Percentiles rank a stretch among this genome's conserved stretches.
Evolutionary conservation across 2,329 filamentous ascomycete genomes (phyloP).

Genomic region (Trematosphaeria pertusa): DNA sequence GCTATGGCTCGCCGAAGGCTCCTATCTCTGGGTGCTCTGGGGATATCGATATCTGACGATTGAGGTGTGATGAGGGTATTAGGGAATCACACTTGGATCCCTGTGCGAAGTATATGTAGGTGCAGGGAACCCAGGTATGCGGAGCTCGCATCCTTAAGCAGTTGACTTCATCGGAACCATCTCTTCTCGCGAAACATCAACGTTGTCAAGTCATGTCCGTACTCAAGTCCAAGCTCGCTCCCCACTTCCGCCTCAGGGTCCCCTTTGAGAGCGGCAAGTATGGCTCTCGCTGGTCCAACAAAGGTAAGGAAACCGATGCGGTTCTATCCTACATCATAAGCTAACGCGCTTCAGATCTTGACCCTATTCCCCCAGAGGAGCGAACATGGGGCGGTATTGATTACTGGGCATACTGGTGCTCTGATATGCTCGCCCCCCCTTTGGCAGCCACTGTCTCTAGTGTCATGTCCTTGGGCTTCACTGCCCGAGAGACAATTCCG

Average conservation of each 20-base stretch:
- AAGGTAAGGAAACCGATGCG: no score
- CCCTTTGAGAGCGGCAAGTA: conserved; percentile 50
- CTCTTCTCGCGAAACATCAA: background rate
- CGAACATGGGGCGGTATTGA: conserved; percentile 56
- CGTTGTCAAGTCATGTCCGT: conserved; percentile 33
- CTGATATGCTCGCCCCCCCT: conserved; percentile 55
- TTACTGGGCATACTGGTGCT: conserved; percentile 59
- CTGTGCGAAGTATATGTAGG: conserved; percentile 22
- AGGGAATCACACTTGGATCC: background rate
- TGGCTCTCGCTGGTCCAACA: conserved; percentile 58
- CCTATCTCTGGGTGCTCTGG: conserved; percentile 19
- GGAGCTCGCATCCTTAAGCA: background rate
- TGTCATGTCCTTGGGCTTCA: conserved; percentile 55
- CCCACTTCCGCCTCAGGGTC: conserved; percentile 48
- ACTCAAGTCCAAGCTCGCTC: conserved; percentile 46
- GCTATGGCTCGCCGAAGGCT: conserved; percentile 21
- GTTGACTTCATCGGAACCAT: background rate
- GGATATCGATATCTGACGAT: conserved; percentile 7
- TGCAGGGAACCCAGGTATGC: conserved; percentile 20
- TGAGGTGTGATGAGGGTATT: background rate
- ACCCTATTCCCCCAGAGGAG: conserved; percentile 50
- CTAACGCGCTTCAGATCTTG: conserved; percentile 31
- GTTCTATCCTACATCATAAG: no score
- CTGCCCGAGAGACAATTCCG: conserved; percentile 57
- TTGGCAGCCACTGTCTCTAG: conserved; percentile 49